These are phyloP conservation scores for Quercus variabilis DNA, from an alignment of 306 rosid genomes.

Conservation along the genomic window DNA sequence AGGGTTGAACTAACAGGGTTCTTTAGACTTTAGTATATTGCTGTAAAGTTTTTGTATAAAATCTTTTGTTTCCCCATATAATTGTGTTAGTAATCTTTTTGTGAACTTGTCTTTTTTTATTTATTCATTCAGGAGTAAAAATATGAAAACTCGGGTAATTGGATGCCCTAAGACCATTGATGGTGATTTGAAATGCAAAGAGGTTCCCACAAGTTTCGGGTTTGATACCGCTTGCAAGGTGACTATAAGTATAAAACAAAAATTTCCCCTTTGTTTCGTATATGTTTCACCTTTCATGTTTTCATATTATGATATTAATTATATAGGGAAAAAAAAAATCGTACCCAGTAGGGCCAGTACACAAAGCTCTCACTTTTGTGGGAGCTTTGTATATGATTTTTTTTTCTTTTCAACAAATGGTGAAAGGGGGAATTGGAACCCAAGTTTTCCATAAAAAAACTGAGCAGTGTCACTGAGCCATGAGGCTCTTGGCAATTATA, in stretches of 20 bases:
- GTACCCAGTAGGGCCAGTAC: too few relatives aligned
- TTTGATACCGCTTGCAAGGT: constrained; percentile 99
- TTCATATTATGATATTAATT: not conserved
- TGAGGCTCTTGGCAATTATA: not conserved
- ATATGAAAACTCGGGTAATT: constrained; percentile 73
- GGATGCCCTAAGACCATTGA: constrained; percentile 99
- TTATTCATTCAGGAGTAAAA: constrained; percentile 57
- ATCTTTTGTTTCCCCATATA: not conserved
- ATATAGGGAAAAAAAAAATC: too few relatives aligned
- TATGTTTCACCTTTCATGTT: constrained; percentile 1
- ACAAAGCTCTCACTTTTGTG: too few relatives aligned
- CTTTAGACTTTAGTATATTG: not conserved
- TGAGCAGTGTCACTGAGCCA: too few relatives aligned
- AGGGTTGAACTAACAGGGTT: not conserved
- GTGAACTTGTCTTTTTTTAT: constrained; percentile 4
- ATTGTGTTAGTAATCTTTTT: not conserved
- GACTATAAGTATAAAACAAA: constrained; percentile 16
- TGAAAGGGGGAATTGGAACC: too few relatives aligned
- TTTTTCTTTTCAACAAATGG: too few relatives aligned
- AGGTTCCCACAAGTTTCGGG: constrained; percentile 96
- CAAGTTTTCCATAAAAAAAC: too few relatives aligned
- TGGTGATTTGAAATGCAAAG: constrained; percentile 94
- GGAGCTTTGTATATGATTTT: too few relatives aligned
- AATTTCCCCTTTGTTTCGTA: not conserved
- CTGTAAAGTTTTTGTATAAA: not conserved